Evolutionary conservation across 495 filamentous ascomycete genomes (phyloP).

Genomic region (Penicillium soppii): DNA sequence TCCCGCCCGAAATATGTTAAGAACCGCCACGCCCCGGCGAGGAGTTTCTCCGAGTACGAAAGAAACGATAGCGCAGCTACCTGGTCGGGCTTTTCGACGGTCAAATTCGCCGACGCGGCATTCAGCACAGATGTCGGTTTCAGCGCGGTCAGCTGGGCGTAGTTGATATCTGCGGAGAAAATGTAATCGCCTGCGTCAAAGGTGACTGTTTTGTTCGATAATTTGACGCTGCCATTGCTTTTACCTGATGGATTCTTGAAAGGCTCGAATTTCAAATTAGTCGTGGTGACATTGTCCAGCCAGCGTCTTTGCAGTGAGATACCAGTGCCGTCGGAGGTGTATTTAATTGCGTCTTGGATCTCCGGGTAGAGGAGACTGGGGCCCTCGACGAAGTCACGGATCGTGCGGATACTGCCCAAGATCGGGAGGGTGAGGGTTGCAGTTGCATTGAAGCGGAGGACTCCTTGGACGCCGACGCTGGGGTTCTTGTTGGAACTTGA

Average conservation of each 20-base stretch:
- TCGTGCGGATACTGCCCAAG: conserved; percentile 59
- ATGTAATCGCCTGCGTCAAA: conserved; percentile 54
- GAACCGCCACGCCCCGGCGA: conserved; percentile 67
- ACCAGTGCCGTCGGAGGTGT: conserved; percentile 33
- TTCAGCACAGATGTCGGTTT: conserved; percentile 49
- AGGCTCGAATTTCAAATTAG: conserved; percentile 48
- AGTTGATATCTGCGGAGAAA: conserved; percentile 60
- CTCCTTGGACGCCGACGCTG: conserved; percentile 51
- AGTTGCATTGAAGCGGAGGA: conserved; percentile 55
- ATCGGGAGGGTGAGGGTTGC: conserved; percentile 53
- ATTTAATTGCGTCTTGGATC: conserved; percentile 51
- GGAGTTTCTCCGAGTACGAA: conserved; percentile 60
- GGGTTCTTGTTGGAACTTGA: conserved; percentile 22
- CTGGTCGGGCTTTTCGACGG: conserved; percentile 42
- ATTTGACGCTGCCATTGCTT: conserved; percentile 23
- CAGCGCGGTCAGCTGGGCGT: conserved; percentile 58
- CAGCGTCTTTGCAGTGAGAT: conserved; percentile 51
- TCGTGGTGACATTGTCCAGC: conserved; percentile 58
- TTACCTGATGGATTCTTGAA: conserved; percentile 19
- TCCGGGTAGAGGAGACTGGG: conserved; percentile 47
- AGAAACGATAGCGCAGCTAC: conserved; percentile 58
- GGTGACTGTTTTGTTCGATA: conserved; percentile 39
- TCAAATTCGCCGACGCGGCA: conserved; percentile 41
- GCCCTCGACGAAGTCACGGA: conserved; percentile 62
- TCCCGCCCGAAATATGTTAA: conserved; percentile 68